These are phyloP conservation scores for Amanita brunnescens DNA, from an alignment of 768 basidiomycete genomes.

Conservation along the genomic window DNA sequence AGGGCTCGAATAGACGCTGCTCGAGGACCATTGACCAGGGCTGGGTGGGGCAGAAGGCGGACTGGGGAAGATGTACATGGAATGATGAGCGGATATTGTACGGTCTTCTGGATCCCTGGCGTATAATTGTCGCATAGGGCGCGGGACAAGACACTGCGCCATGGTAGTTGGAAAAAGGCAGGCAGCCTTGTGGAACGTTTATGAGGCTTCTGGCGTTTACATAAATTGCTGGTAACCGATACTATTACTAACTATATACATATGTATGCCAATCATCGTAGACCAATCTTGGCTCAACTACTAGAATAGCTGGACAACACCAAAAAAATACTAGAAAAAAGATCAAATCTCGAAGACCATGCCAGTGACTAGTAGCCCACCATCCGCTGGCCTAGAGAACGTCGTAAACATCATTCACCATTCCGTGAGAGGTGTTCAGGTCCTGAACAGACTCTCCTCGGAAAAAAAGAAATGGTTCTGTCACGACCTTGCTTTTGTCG, in stretches of 20 bases:
- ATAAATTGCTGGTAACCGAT: no score
- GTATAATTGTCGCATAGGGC: not conserved
- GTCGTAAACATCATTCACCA: not conserved
- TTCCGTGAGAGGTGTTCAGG: not conserved
- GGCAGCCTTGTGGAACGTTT: not conserved
- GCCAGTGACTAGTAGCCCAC: not conserved
- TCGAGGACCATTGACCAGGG: constrained; percentile 12
- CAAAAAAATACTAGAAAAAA: no score
- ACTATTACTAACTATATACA: no score
- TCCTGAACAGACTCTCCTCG: not conserved
- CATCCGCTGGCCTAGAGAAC: not conserved
- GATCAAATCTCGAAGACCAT: no score
- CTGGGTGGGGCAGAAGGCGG: constrained; percentile 14
- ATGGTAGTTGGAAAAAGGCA: not conserved
- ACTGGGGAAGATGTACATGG: constrained; percentile 15
- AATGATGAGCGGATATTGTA: constrained; percentile 2
- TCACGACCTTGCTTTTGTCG: constrained; percentile 4
- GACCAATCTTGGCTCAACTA: no score
- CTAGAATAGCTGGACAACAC: no score
- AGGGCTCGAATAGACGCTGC: not conserved
- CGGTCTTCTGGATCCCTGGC: not conserved
- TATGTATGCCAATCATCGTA: no score
- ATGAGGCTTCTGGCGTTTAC: no score
- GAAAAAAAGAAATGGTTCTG: not conserved
- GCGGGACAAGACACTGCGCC: not conserved